Evolutionary conservation across 331 rosid species (phyloP).

Genomic region (Ulmus americana): DNA sequence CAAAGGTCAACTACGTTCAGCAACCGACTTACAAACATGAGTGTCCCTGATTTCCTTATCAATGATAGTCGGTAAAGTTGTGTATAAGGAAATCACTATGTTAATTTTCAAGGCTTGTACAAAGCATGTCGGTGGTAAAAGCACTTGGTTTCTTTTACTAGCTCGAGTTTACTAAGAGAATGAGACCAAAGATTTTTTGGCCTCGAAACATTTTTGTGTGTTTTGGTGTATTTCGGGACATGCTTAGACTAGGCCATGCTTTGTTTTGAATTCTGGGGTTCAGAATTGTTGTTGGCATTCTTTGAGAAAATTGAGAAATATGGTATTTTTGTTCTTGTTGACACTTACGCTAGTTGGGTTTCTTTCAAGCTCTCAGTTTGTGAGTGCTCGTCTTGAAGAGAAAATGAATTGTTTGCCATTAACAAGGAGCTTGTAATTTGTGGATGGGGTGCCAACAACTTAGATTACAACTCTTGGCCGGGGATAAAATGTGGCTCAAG

Average conservation of each 20-base stretch:
- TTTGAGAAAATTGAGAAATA: conserved; percentile 18
- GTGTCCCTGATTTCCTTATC: too few species aligned
- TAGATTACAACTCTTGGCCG: conserved; percentile 67
- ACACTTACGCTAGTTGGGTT: conserved; percentile 44
- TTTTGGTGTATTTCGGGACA: background rate
- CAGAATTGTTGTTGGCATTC: background rate
- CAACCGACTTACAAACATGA: too few species aligned
- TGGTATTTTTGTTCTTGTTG: conserved; percentile 42
- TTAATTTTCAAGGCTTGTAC: conserved; percentile 21
- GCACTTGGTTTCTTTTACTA: conserved; percentile 43
- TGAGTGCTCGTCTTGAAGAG: conserved; percentile 53
- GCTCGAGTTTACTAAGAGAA: background rate
- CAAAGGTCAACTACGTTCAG: too few species aligned
- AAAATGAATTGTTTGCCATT: conserved; percentile 49
- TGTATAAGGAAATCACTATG: too few species aligned
- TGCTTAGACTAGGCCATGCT: background rate
- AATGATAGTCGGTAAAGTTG: too few species aligned
- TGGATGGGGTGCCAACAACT: conserved; percentile 60
- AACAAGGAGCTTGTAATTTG: conserved; percentile 63
- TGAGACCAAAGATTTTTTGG: conserved; percentile 3
- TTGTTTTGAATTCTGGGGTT: background rate
- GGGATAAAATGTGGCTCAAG: conserved; percentile 56
- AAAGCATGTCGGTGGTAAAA: conserved; percentile 39
- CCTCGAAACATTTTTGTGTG: background rate
- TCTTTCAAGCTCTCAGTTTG: conserved; percentile 35